Evolutionary conservation across 1,284 basidiomycete species (phyloP), one percentile per base, ranked within the genome.

Genomic region (Puccinia triticina): DNA sequence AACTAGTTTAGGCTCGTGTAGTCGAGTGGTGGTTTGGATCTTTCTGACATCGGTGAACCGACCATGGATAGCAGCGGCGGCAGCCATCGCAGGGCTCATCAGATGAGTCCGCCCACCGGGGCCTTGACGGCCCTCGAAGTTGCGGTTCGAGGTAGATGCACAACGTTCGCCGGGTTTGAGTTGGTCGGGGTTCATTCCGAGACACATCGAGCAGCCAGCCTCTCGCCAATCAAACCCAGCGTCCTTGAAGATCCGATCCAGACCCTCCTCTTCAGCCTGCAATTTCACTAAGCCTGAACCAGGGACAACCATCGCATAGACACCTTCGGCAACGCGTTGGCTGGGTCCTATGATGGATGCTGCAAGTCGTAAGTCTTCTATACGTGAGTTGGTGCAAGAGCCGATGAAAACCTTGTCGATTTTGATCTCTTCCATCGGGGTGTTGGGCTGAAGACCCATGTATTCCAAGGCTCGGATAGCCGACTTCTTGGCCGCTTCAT

Each of bases 191-290:
- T 98, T 98, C 96, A 98, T 98, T 64, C 95, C 96, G 84, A 98
- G 88, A 88, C 95, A 98, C 96, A 98, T 98, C 46, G 96, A 98
- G 87, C 95, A 98, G 46, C 95, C 95, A 43, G 96, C 96, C 88
- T 98, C 96, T 83, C 95, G 91, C 95, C 95, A 98, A 87, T 98
- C 96, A 86, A 97, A 98, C 29, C 96, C 96, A 40, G 95, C 95
- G 76, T 94, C 93, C 88, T 92, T 94, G 90, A 98, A 96, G 86
- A 98, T 89, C 80, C 90, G 90, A 86, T 97, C 95, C 83, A 98
- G 90, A 57, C 95, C 95, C 86, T 98, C 95, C 37, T 92, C 93
- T 88, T 98, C 95, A 21, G 96, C 94, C 86, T 97, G 96, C 86
- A 95, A 92, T 88, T 96, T 98, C 87, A 98, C 92, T 71, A 98